Conservation (phyloP, 2,329 filamentous ascomycete genomes). For the Pezicula neosporulosa region DNA sequence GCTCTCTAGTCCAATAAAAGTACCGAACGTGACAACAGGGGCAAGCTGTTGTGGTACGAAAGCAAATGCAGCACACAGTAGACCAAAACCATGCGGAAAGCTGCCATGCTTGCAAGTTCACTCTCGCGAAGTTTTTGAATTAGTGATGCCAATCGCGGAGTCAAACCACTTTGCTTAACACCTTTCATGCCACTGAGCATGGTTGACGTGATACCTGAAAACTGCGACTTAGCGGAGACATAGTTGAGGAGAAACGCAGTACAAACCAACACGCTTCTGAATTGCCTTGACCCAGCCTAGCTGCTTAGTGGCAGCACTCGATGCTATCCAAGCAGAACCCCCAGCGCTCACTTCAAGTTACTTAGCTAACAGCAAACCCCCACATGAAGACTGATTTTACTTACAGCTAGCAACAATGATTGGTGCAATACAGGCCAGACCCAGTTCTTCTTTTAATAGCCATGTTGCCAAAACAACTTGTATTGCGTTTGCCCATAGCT, state of each 20-base stretch:
- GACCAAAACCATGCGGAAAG: conserved; percentile 3
- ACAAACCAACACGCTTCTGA: conserved; percentile 15
- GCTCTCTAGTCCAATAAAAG: conserved; percentile 20
- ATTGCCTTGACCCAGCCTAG: conserved; percentile 22
- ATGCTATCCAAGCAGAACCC: conserved; percentile 7
- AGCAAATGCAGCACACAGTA: not conserved
- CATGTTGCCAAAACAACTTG: conserved; percentile 32
- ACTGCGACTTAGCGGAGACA: conserved; percentile 11
- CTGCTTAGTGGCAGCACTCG: conserved; percentile 2
- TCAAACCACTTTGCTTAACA: conserved; percentile 27
- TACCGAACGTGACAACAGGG: conserved; percentile 17
- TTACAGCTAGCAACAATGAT: conserved; percentile 15
- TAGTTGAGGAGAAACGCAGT: not conserved
- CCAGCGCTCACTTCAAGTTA: conserved; percentile 25
- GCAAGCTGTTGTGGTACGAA: conserved; percentile 3
- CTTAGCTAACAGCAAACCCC: conserved; percentile 10
- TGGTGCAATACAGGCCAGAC: conserved; percentile 12
- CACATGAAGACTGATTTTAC: not conserved
- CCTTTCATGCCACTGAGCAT: conserved; percentile 24
- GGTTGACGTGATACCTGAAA: conserved; percentile 11
- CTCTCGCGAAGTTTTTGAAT: conserved; percentile 29
- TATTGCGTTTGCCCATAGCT: conserved; percentile 34
- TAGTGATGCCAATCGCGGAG: conserved; percentile 24
- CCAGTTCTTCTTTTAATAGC: conserved; percentile 27
- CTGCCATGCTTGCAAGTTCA: conserved; percentile 1